Evolutionary conservation across 768 basidiomycete genomes (phyloP), one percentile per base, ranked within the genome.

Genomic region (Macrolepiota fuliginosa): DNA sequence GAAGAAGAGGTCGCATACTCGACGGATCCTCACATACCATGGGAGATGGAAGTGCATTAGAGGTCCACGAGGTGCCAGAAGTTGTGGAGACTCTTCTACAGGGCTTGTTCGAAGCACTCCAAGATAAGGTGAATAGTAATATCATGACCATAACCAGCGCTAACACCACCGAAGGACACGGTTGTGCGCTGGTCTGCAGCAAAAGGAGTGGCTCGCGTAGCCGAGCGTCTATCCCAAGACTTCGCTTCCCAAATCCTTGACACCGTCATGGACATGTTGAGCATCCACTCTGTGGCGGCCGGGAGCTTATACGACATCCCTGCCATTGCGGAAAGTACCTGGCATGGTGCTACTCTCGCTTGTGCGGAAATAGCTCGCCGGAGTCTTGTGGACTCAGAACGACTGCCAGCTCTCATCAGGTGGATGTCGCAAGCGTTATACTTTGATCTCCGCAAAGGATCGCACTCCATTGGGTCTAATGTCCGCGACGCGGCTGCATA

Each of bases 401-500:
- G 81, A 51, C 77, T 98, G 25, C 73, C 81, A 1, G 79, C 84
- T 61, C 73, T 94, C 53, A 78, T 98, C 6, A 81, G 81, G 22
- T 96, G 95, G 91, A 77, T 93, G 51, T 80, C 87, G 56, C 92
- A 94, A 82, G 96, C 92, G 5, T 76, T 98, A 25, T 90, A 88
- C 66, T 98, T 97, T 70, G 96, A 98, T 73, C 82, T 97, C 40
- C 86, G 92, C 0, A 92, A 93, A 74, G 93, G 93, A 39, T 84
- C 94, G 0, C 95, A 97, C 72, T 96, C 95, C 0, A 88, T 98
- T 57, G 97, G 97, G 9, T 90, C 95, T 6, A 94, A 87, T 64
- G 96, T 98, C 45, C 89, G 97, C 36, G 97, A 99, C 72, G 91
- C 96, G 12, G 91, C 96, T 32, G 84, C 94, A 29, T 99, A 98